Evolutionary conservation across 176 grass and related monocot genomes (phyloP), one percentile per base, ranked within the genome.

Genomic region (Phoenix dactylifera): DNA sequence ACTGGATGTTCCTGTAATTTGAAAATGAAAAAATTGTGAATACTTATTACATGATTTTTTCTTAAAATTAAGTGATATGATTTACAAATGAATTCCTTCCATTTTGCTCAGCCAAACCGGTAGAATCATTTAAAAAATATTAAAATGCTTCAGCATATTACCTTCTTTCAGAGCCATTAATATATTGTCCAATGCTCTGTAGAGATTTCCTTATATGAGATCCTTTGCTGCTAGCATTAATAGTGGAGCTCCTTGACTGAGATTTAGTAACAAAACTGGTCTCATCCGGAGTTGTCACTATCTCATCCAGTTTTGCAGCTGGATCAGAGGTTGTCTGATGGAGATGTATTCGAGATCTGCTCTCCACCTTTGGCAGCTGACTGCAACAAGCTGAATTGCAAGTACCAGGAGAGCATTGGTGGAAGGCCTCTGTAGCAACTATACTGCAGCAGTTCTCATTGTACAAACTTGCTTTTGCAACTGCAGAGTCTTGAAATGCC

Each of bases 201-300:
- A 95, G 82, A 57, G 91, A 95, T 72, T 86, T 95, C 60, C 77
- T 90, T 76, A 95, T 58, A 60, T 87, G 83, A 58, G 83, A 90
- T 66, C 91, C 91, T 87, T 74, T 90, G 49, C 65, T 82, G 7
- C 49, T 59, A 6, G 70, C 71, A 73, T 29, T 86, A 57, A 63
- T 39, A 19, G 54, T 82, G 54, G 60, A 22, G 52, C 51, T 80
- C 73, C 54, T 71, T 62, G 73, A 75, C 24, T 83, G 65, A 53
- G 61, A 62, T 69, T 77, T 82, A 58, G 51, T 71, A 59, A 72
- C 60, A 70, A 79, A 74, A 64, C 24, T 71, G 67, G 65, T 53
- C 49, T 69, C 73, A 63, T 76, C 51, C 26, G 44, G 24, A 25
- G 15, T 32, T 25, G n/a, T 83, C 19, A 51, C 50, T 77, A 57